Base-by-base conservation (phyloP, 768 basidiomycete species). In the Psilocybe tampanensis region DNA sequence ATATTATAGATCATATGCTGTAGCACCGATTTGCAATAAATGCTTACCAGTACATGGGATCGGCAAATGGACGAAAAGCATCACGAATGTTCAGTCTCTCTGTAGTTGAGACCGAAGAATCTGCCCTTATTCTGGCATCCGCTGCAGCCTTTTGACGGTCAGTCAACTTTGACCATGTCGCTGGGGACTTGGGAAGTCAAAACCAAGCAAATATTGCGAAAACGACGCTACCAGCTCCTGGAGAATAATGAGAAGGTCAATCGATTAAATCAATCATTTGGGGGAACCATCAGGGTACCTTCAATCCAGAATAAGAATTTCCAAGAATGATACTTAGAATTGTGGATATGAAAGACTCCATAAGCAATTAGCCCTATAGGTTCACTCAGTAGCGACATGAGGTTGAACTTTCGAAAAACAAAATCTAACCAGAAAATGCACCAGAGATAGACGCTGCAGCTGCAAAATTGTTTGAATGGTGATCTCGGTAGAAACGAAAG, bases 291-390 rank as follows among this genome's bases (percentile, higher is more conserved):
- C n/a, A n/a, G n/a, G n/a, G 71, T 82, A 69, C 80, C 82, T 72
- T 82, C 80, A 45, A 82, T 79, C 77, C 80, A 78, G 61, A 82
- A 82, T 23, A 82, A 61, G 58, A 75, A 81, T 64, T 82, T 79
- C 81, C 81, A 83, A 4, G 74, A 70, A 60, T 80, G 72, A 59
- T 81, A 74, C 18, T 70, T 74, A 2, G 71, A 54, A 53, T 72
- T 66, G 18, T 75, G 54, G 21, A 82, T 76, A 23, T 81, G 80
- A 61, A 83, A 83, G n/a, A 80, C 77, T 29, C 79, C 81, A 59
- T 78, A 82, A 1, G 80, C 78, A 47, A 81, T 76, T 12, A 81
- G 72, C 43, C 80, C 78, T 72, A 39, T 26, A 19, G 42, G 4
- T 29, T 29, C 9, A 29, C 29, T 29, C 29, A 43, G 26, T 44